Conservation (phyloP, 192 early-diverging fungal species). For the Tieghemiomyces parasiticus region DNA sequence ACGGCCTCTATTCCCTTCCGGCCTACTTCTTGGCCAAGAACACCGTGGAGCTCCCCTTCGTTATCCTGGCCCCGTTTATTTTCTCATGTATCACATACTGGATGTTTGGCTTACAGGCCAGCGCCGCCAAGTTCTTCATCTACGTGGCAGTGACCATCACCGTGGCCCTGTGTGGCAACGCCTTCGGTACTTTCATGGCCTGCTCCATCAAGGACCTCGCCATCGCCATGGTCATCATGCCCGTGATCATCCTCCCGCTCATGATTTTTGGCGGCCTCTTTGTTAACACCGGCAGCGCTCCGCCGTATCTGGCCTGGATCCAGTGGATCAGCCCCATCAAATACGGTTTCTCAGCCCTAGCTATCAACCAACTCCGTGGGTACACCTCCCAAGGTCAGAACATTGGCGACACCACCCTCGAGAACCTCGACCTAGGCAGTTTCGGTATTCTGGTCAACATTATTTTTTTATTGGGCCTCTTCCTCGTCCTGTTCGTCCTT, state of each 20-base stretch:
- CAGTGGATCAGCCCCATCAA: slow-evolving; percentile 38
- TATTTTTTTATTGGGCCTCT: slow-evolving; percentile 16
- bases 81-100: slow-evolving; percentile 32
- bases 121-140: slow-evolving; percentile 26
- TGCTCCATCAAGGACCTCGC: slow-evolving; percentile 26
- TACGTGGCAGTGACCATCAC: slow-evolving; percentile 18
- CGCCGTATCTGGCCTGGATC: slow-evolving; percentile 34
- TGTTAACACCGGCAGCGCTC: slow-evolving; percentile 38
- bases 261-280: slow-evolving; percentile 41
- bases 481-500: slow-evolving; percentile 13
- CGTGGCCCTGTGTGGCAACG: slow-evolving; percentile 28
- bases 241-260: slow-evolving; percentile 34
- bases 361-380: slow-evolving; percentile 30
- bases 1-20: slow-evolving; percentile 35
- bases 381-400: slow-evolving; percentile 18
- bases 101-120: slow-evolving; percentile 32
- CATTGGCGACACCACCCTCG: slow-evolving; percentile 22
- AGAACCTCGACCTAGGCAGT: slow-evolving; percentile 17
- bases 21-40: slow-evolving; percentile 41
- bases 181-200: slow-evolving; percentile 35
- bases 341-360: slow-evolving; percentile 34
- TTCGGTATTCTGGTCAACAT: slow-evolving; percentile 27
- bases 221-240: slow-evolving; percentile 27
- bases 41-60: slow-evolving; percentile 34
- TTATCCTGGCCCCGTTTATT: slow-evolving; percentile 28